Evolutionary conservation across 805 yeast genomes (phyloP).

Genomic region (Saccharomycopsis javanensis): DNA sequence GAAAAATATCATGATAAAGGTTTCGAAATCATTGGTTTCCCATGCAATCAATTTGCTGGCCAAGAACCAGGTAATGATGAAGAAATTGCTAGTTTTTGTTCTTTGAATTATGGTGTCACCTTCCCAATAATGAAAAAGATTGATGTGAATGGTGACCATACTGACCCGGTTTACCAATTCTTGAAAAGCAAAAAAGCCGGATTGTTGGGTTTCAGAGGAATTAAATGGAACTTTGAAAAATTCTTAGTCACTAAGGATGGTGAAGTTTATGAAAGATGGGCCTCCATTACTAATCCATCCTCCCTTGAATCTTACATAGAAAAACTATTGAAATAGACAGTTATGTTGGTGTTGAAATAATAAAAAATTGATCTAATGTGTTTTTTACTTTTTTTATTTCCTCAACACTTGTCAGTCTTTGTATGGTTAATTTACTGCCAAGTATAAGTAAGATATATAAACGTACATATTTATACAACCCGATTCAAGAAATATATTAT

Average conservation of each 20-base stretch:
- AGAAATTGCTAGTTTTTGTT: slow-evolving; percentile 69
- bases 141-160: slow-evolving; percentile 78
- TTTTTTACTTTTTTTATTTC: not conserved
- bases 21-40: slow-evolving; percentile 69
- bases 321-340: slow-evolving; percentile 33
- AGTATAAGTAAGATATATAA: no score
- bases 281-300: slow-evolving; percentile 60
- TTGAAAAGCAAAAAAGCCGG: slow-evolving; percentile 58
- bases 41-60: slow-evolving; percentile 82
- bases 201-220: slow-evolving; percentile 55
- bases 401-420: no score
- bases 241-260: slow-evolving; percentile 46
- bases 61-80: slow-evolving; percentile 66
- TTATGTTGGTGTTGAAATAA: no score
- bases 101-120: slow-evolving; percentile 76
- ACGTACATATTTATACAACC: no score
- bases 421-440: no score
- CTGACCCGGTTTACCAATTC: slow-evolving; percentile 72
- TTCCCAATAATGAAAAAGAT: slow-evolving; percentile 84
- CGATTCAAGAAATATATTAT: no score
- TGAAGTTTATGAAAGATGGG: slow-evolving; percentile 45
- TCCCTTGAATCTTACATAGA: slow-evolving; percentile 51
- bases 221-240: slow-evolving; percentile 78
- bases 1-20: slow-evolving; percentile 59
- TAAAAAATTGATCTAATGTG: no score